Evolutionary conservation across 2,329 filamentous ascomycete genomes (phyloP).

Genomic region (Ciborinia camelliae): DNA sequence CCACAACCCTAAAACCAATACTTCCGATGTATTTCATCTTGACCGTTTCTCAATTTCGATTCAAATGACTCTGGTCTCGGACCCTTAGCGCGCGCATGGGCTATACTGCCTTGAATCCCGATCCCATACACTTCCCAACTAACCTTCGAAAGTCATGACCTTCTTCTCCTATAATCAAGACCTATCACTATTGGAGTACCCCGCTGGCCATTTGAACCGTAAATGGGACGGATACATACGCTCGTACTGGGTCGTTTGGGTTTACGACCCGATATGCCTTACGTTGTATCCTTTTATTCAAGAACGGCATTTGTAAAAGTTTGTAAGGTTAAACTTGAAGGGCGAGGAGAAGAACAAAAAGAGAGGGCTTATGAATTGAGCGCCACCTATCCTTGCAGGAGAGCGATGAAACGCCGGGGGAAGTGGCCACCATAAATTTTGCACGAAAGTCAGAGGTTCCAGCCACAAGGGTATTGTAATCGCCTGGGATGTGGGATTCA

Average conservation of each 20-base stretch:
- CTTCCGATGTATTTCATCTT: not conserved
- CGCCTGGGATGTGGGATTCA: not conserved
- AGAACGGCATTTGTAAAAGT: not conserved
- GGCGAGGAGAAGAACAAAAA: not conserved
- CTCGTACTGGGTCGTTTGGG: not conserved
- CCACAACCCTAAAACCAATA: not conserved
- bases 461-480: not conserved
- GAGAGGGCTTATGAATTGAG: not conserved
- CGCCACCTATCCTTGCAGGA: constrained; percentile 1
- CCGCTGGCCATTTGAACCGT: not conserved
- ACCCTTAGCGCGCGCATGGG: not conserved
- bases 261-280: not conserved
- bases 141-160: not conserved
- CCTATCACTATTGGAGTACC: not conserved
- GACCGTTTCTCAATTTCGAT: not conserved
- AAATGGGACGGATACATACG: not conserved
- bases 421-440: not conserved
- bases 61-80: not conserved
- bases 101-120: not conserved
- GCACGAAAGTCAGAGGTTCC: not conserved
- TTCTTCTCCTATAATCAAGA: not conserved
- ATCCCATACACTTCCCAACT: not conserved
- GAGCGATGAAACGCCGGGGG: not conserved
- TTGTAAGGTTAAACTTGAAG: not conserved
- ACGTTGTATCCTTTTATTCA: not conserved